Conservation (phyloP, 148 eudicot genomes). For the Talinum fruticosum region DNA sequence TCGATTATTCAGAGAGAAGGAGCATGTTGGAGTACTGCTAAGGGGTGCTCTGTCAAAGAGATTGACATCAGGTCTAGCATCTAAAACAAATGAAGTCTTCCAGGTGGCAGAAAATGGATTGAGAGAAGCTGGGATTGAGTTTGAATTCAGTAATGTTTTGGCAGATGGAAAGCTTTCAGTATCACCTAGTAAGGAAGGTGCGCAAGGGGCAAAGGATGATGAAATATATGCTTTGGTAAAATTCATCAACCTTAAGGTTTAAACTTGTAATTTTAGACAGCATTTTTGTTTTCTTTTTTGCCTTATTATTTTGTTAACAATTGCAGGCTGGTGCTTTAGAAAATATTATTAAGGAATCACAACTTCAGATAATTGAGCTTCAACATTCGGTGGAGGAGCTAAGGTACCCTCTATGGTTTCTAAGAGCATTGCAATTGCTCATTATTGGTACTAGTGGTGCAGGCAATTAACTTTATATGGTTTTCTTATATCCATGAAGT, state of each 20-base stretch:
- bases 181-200: constrained; percentile 35
- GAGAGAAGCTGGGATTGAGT: constrained; percentile 78
- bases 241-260: not conserved
- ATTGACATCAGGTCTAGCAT: constrained; percentile 48
- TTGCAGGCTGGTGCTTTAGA: constrained; percentile 96
- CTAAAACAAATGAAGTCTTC: constrained; percentile 71
- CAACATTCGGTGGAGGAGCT: constrained; percentile 82
- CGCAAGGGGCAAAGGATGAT: constrained; percentile 58
- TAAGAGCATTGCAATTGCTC: not conserved
- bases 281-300: not conserved
- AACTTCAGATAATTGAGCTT: constrained; percentile 85
- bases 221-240: constrained; percentile 88
- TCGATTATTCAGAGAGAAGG: constrained; percentile 80
- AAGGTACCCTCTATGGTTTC: constrained; percentile 46
- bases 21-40: constrained; percentile 78
- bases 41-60: constrained; percentile 86
- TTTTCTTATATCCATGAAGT: no score
- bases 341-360: constrained; percentile 82
- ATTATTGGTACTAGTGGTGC: no score
- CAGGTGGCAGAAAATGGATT: constrained; percentile 86
- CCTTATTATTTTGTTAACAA: constrained; percentile 20
- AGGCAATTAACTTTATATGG: no score
- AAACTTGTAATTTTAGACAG: not conserved
- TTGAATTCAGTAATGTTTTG: constrained; percentile 49
- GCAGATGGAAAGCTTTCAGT: constrained; percentile 31